These are phyloP conservation scores for Cyclospora cayetanensis DNA, from an alignment of 169 alveolate genomes.

Conservation along the genomic window DNA sequence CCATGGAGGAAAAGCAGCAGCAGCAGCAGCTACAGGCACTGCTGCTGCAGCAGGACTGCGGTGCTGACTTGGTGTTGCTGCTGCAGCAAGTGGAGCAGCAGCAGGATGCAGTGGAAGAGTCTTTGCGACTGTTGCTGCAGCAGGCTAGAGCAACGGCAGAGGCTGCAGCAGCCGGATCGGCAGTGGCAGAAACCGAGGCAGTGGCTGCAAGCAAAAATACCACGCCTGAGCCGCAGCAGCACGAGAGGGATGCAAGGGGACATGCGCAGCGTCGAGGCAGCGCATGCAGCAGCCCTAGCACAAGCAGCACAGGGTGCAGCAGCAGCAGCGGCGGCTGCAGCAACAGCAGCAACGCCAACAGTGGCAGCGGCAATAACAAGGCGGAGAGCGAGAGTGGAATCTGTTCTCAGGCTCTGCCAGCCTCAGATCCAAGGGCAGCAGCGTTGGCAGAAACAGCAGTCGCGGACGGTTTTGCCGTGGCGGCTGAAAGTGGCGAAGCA, in stretches of 20 bases:
- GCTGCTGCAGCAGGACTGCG: constrained; percentile 22
- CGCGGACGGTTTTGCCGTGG: not conserved
- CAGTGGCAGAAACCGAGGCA: not conserved
- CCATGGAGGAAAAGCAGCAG: not conserved
- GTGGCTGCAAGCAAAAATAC: not conserved
- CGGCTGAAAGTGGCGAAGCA: not conserved
- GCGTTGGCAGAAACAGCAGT: no score
- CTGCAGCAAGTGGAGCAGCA: constrained; percentile 33
- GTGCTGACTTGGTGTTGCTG: not conserved
- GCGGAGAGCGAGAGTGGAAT: not conserved
- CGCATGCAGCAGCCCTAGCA: constrained; percentile 46
- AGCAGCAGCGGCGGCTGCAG: not conserved
- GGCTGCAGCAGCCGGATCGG: not conserved
- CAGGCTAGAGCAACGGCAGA: not conserved
- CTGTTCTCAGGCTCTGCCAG: no score
- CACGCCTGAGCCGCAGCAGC: not conserved
- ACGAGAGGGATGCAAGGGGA: not conserved
- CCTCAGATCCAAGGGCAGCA: no score
- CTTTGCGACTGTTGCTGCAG: not conserved
- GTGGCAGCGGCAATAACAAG: not conserved
- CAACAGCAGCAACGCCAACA: constrained; percentile 9
- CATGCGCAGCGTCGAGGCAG: not conserved
- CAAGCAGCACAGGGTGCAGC: constrained; percentile 26
- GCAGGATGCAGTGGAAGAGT: not conserved
- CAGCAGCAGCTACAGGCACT: constrained; percentile 19